phyloP scores from a whole-genome alignment of 768 basidiomycete species.

The Boletus pseudopeckii region DNA sequence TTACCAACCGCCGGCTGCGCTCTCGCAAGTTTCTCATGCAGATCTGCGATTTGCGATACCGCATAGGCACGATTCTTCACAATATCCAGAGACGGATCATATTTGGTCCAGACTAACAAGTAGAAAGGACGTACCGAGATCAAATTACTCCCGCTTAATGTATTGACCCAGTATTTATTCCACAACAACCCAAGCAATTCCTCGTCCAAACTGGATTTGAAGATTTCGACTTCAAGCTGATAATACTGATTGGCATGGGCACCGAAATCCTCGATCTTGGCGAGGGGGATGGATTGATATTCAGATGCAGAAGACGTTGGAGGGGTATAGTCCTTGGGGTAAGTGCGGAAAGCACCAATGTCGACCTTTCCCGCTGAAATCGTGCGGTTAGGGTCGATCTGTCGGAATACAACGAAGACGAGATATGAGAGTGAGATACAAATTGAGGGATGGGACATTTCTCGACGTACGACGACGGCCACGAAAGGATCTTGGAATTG shows the following conservation, averaged over 20 bases:
- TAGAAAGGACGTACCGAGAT: constrained; percentile 63
- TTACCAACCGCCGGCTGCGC: constrained; percentile 55
- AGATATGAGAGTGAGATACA: background rate
- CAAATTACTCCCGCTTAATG: constrained; percentile 87
- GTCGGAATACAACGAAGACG: background rate
- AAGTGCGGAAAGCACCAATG: constrained; percentile 98
- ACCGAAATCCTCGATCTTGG: constrained; percentile 99
- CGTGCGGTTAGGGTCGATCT: constrained; percentile 98
- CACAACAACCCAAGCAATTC: constrained; percentile 87
- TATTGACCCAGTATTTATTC: constrained; percentile 99
- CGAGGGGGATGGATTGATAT: constrained; percentile 94
- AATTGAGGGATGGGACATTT: background rate
- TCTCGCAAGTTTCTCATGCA: constrained; percentile 84
- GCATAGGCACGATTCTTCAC: constrained; percentile 89
- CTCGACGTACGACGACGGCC: constrained; percentile 79
- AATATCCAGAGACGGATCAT: background rate
- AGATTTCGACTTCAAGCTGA: constrained; percentile 89
- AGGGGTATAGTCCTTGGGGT: constrained; percentile 92
- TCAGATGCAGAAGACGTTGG: constrained; percentile 66
- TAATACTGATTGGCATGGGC: constrained; percentile 98
- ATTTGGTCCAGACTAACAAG: background rate
- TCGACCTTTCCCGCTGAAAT: constrained; percentile 98
- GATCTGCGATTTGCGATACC: constrained; percentile 84
- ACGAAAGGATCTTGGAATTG: constrained; percentile 95
- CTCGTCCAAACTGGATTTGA: constrained; percentile 87